Base-by-base conservation (phyloP, 176 grass and related monocot species). In the Phoenix roebelenii region DNA sequence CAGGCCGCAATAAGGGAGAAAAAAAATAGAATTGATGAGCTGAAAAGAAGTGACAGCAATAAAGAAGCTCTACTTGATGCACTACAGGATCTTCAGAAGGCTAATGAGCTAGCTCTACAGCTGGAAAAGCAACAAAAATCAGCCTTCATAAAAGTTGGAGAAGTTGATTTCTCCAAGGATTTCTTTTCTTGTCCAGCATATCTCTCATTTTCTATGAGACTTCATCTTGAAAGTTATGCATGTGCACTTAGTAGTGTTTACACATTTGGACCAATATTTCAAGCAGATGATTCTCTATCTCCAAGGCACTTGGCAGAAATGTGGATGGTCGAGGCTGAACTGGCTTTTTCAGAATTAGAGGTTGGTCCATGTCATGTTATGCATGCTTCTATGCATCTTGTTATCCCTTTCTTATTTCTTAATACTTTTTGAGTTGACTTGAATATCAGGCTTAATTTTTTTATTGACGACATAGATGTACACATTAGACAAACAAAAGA, bases 161-260 rank as follows among this genome's bases (percentile, higher is more conserved):
- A 50, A 15, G 6, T 60, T 51, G 65, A 82, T 29, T 67, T 59
- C 15, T 71, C 71, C 4, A 52, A 64, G 10, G 63, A 76, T 50
- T 79, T 68, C 69, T 87, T 79, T 70, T 50, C 68, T 24, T 23
- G 68, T 23, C 58, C 73, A 63, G 69, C 59, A 7, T 74, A 80
- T 64, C 75, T 89, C 9, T 68, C 72, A 24, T 52, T 57, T 12
- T 44, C 70, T 18, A 49, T 69, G 14, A 62, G 35, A 15, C 76
- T 80, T 72, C 85, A 89, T 58, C 80, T 89, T 23, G 85, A 89
- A 73, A 75, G 72, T 18, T 80, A 81, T 48, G 74, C 80, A 22
- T 84, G 85, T 23, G 76, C 69, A 7, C 74, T 89, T 49, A 79
- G 80, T 60, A 63, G 64, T 16, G 77, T 89, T 52, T 89, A 89